Evolutionary conservation across 2,329 filamentous ascomycete species (phyloP), one percentile per base, ranked within the genome.

Genomic region (Biscogniauxia mediterranea): DNA sequence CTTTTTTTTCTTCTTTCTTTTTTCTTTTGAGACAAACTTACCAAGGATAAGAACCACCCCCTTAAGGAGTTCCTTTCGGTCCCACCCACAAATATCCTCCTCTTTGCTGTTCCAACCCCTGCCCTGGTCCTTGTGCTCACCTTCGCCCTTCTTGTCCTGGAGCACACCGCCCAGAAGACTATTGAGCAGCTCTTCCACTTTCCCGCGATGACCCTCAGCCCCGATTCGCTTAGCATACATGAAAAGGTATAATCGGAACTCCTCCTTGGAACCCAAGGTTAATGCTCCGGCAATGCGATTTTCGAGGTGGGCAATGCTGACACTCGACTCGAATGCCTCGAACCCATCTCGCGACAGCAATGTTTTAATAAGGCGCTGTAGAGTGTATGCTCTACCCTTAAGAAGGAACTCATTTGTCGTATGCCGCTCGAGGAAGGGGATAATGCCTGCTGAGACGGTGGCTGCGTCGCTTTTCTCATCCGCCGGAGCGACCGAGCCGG

Each of bases 161-260:
- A 83, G 82, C 68, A 83, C 85, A 56, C 91, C 90, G 7, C 93
- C 93, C 55, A 96, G 81, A 51, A 99, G 80, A 53, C 87, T 90
- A 68, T 92, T 89, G 26, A 98, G 80, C 9, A 99, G 80, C 78
- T 99, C 96, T 74, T 98, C 94, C 1, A 97, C 93, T 78, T 99
- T 99, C 60, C 86, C 83, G 68, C 89, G 87, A 56, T 94, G 80
- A 0, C 93, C 93, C 75, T 99, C 96, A 0, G 93, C 92, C 1
- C 95, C 95, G 5, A 99, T 85, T 0, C 95, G 88, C 79, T 97
- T 98, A 3, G 93, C 94, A 71, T 99, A 99, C 93, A 98, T 98
- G 71, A 93, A 90, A n/a, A 99, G 80, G 71, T 98, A 98, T 1
- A 97, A 82, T 60, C 92, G 87, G 78, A 98, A 99, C 74, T 99